Conservation (phyloP, 202 grass and related monocot genomes). For the Panicum hallii region DNA sequence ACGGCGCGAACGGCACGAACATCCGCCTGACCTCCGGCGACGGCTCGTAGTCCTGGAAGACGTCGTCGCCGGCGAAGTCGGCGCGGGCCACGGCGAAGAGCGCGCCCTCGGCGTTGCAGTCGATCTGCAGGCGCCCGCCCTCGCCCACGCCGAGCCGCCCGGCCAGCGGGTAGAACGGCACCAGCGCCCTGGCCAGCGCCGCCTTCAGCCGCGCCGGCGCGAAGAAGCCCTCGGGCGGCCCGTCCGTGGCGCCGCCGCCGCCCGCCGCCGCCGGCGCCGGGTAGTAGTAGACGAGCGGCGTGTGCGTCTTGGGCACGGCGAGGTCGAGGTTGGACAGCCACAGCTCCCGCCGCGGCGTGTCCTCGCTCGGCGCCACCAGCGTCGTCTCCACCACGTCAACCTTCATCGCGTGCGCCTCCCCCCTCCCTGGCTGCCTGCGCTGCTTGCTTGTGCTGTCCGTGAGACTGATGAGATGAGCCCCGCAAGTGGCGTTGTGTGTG, state of each 20-base stretch:
- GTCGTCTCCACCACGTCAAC: conserved; percentile 43
- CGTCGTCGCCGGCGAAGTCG: background rate
- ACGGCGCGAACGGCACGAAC: conserved; percentile 22
- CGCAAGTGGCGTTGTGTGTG: too few relatives aligned
- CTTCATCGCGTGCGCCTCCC: background rate
- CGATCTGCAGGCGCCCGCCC: conserved; percentile 38
- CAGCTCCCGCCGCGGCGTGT: conserved; percentile 17
- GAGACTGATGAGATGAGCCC: too few relatives aligned
- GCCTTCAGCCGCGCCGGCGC: conserved; percentile 22
- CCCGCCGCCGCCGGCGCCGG: background rate
- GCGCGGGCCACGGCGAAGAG: conserved; percentile 44
- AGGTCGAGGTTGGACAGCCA: conserved; percentile 58
- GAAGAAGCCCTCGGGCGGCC: conserved; percentile 8
- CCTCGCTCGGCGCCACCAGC: conserved; percentile 41
- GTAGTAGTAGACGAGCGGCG: conserved; percentile 45
- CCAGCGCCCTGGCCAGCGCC: conserved; percentile 43
- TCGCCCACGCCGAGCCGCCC: conserved; percentile 39
- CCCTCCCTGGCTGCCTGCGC: too few relatives aligned
- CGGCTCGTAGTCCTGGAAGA: conserved; percentile 35
- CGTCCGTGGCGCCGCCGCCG: background rate
- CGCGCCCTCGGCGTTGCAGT: conserved; percentile 55
- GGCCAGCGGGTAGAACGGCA: conserved; percentile 58
- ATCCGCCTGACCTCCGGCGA: conserved; percentile 26
- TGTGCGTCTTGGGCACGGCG: conserved; percentile 47
- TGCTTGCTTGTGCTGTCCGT: too few relatives aligned